Conservation (phyloP, 1,139 yeast genomes). For the Suhomyces taliae region DNA sequence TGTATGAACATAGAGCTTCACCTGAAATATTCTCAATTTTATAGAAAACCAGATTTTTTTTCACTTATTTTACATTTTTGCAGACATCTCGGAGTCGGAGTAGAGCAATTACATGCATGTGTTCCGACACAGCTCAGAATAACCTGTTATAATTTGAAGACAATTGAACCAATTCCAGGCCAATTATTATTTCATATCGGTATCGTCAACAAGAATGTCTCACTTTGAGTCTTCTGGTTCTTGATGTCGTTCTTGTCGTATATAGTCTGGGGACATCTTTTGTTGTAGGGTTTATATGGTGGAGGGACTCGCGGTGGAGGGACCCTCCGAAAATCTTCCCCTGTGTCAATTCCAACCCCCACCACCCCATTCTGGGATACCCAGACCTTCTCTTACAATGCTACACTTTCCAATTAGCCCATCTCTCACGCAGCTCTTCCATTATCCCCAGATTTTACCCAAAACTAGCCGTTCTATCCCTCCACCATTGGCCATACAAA, state of each 20-base stretch:
- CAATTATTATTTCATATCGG: too few species aligned
- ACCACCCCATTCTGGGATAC: not conserved
- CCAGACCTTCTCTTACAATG: not conserved
- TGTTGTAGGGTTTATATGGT: not conserved
- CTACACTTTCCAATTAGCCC: not conserved
- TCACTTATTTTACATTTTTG: too few species aligned
- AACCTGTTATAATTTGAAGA: too few species aligned
- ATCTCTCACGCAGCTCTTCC: not conserved
- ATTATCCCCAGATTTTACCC: not conserved
- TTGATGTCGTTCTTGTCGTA: not conserved
- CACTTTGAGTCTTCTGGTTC: too few species aligned
- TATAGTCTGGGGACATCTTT: not conserved
- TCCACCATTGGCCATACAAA: not conserved
- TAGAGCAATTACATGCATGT: too few species aligned
- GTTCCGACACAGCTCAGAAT: too few species aligned
- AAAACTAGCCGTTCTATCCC: not conserved
- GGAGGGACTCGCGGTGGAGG: conserved; percentile 1
- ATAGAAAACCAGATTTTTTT: too few species aligned
- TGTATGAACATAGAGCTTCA: too few species aligned
- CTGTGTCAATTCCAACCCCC: not conserved
- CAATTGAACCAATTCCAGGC: too few species aligned
- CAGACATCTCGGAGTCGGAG: too few species aligned
- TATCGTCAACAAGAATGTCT: too few species aligned
- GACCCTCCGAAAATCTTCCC: not conserved
- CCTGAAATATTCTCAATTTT: too few species aligned